Base-by-base conservation (phyloP, 1,284 basidiomycete species). In the Puccinia horiana region DNA sequence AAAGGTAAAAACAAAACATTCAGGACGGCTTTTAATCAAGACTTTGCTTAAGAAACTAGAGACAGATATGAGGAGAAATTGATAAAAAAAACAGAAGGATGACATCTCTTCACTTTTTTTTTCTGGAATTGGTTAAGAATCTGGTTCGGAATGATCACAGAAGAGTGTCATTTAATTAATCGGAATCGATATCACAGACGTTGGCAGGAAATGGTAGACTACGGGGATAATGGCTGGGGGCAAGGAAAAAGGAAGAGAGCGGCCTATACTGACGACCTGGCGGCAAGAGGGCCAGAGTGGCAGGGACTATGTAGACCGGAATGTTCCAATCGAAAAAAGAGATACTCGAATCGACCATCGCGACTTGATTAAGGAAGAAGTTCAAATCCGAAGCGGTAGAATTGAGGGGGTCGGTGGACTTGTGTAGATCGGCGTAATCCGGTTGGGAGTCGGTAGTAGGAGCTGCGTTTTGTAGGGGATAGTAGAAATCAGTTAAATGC, bases 161-260 rank as follows among this genome's bases (percentile, higher is more conserved):
- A 69, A 29, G 40, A 69, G 65, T 69, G 65, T 47, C 40, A 20
- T 69, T 69, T 9, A 69, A 69, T 69, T 69, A 69, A 69, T 42
- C 42, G 65, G 42, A 29, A 69, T 44, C 65, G 65, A 69, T 69
- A 44, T n/a, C 47, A 47, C 65, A 69, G 8, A 69, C 42, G 65
- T 23, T 26, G 37, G 37, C 20, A 40, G 18, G 32, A 37, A 65
- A 40, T 40, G 63, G 32, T 65, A 26, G 4, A n/a, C n/a, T n/a
- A n/a, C 14, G 32, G n/a, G 65, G 40, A 16, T 69, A 44, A 47
- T 47, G n/a, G 65, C n/a, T 69, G 32, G 37, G 42, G 65, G 37
- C 16, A 32, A 29, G 32, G 23, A 20, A 18, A 54, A 42, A 8
- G 42, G 3, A 69, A 40, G 20, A 67, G 23, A 42, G 42, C n/a